A percentile compares a stretch with the other conserved stretches of the same genome.
phyloP scores from a whole-genome alignment of 331 rosid genomes.

The Saraca asoca region DNA sequence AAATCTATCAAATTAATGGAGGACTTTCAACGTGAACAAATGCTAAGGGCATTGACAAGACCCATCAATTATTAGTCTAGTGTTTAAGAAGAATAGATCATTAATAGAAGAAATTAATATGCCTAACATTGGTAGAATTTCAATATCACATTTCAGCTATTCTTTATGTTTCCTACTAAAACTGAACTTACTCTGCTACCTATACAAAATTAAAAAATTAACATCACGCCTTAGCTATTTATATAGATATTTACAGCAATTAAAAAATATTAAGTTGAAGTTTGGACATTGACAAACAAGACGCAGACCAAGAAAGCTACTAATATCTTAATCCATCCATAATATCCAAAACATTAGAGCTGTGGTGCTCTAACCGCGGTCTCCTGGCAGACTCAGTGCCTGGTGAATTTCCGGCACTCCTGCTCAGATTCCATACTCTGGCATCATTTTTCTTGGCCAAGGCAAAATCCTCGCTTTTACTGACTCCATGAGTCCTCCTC shows the following conservation, averaged over 20 bases:
- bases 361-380: conserved; percentile 26
- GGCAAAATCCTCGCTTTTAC: conserved; percentile 69
- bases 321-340: conserved; percentile 55
- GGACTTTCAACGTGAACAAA: too few species aligned
- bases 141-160: neutral
- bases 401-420: conserved; percentile 72
- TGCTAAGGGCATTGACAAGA: too few species aligned
- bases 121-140: neutral
- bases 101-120: too few species aligned
- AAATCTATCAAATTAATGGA: too few species aligned
- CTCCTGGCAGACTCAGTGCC: conserved; percentile 35
- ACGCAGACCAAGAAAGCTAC: neutral
- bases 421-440: conserved; percentile 38
- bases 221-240: neutral
- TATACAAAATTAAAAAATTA: neutral
- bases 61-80: too few species aligned
- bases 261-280: neutral
- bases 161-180: too few species aligned
- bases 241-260: conserved; percentile 35
- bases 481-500: conserved; percentile 49
- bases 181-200: too few species aligned
- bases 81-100: too few species aligned
- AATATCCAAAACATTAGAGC: conserved; percentile 48
- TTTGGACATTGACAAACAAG: neutral
- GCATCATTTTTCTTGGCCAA: conserved; percentile 39